A percentile compares a stretch with the other conserved stretches of the same genome.
phyloP scores from a whole-genome alignment of 2,329 filamentous ascomycete genomes.

The Fusarium sp. region DNA sequence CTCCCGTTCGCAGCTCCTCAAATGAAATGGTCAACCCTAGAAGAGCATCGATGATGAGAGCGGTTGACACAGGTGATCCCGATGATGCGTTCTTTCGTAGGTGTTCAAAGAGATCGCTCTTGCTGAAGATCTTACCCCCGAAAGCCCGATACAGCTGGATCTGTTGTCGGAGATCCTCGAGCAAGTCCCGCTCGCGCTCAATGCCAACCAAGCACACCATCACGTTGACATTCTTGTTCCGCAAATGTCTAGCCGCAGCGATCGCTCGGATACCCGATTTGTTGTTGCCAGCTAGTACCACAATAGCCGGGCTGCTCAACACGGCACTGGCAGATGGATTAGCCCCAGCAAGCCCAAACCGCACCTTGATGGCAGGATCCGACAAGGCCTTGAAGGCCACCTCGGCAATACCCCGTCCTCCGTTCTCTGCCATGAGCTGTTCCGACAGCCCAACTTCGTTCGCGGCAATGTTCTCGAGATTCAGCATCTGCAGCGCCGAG shows the following conservation, averaged over 20 bases:
- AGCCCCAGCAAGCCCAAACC: slow-evolving; percentile 58
- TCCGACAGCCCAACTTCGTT: slow-evolving; percentile 89
- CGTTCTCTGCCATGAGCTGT: slow-evolving; percentile 92
- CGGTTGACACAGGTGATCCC: slow-evolving; percentile 67
- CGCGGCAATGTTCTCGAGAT: slow-evolving; percentile 90
- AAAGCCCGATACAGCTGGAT: slow-evolving; percentile 86
- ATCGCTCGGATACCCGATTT: slow-evolving; percentile 87
- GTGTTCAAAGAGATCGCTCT: slow-evolving; percentile 71
- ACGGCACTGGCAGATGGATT: slow-evolving; percentile 47
- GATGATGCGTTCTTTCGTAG: slow-evolving; percentile 60
- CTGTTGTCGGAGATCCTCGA: slow-evolving; percentile 85
- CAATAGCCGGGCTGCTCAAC: slow-evolving; percentile 58
- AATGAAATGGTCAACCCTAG: slow-evolving; percentile 90
- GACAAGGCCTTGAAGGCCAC: slow-evolving; percentile 78
- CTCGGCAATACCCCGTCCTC: slow-evolving; percentile 88
- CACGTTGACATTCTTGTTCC: slow-evolving; percentile 84
- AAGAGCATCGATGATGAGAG: slow-evolving; percentile 89
- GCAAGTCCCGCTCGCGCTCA: slow-evolving; percentile 83
- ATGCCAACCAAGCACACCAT: slow-evolving; percentile 87
- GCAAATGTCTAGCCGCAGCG: slow-evolving; percentile 86
- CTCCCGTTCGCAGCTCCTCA: slow-evolving; percentile 84
- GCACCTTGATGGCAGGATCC: slow-evolving; percentile 70
- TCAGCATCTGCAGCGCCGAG: slow-evolving; percentile 86
- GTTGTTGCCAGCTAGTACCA: slow-evolving; percentile 96
- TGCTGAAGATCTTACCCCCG: slow-evolving; percentile 77